Evolutionary conservation across 2,329 filamentous ascomycete species (phyloP), one percentile per base, ranked within the genome.

Genomic region (Kalmusia sp.): DNA sequence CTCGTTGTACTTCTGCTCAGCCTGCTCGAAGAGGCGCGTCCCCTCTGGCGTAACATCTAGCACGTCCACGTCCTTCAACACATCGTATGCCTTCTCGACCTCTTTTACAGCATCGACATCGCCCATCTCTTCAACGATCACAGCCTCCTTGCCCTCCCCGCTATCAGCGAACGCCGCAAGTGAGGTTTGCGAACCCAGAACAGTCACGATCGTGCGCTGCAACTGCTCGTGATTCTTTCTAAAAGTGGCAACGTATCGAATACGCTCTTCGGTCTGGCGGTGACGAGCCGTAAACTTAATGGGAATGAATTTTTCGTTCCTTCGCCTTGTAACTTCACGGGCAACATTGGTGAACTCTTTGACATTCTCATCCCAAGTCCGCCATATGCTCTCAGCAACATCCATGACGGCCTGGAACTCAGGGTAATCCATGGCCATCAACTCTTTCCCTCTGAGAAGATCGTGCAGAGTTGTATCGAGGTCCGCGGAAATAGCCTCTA

Each of bases 311-410:
- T 96, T 96, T 75, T 98, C 96, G 68, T 96, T 96, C 63, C 95
- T 87, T 64, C 93, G 89, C 60, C 93, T 86, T 3, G 92, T 97
- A 6, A 96, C 92, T 69, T 99, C 96, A 77, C 95, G 91, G 28
- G 95, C 93, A 59, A 98, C 91, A 63, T 97, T 96, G 14, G 93
- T 98, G 70, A 99, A 99, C 65, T 98, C 95, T 74, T 98, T 98
- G 70, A 96, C 84, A 66, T 93, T 92, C 49, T 96, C 92, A 64
- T 99, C 95, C 95, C 95, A 99, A 8, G 89, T 88, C 34, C 85
- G 85, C 83, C 96, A 99, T 55, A 99, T 93, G 15, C 86, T 84
- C 52, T 93, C 90, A 19, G 93, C 90, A 15, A 88, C 88, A 54
- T 84, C 86, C 87, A 98, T 96, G 57, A 96, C 83, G 19, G 83